phyloP scores from a whole-genome alignment of 768 basidiomycete genomes.

The Lanmaoa pseudosensibilis region DNA sequence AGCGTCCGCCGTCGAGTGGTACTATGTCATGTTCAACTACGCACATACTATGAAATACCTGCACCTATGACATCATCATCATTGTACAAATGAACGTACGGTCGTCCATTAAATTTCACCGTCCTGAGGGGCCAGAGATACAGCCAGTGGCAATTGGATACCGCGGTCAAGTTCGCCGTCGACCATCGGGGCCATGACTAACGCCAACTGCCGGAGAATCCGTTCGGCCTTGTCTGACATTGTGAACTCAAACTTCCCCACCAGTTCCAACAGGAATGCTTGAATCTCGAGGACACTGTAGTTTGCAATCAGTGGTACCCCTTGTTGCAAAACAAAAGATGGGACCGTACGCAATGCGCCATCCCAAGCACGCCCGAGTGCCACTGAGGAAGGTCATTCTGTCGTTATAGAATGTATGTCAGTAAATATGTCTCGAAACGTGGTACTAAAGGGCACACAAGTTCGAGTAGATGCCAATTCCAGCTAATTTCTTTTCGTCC shows the following conservation, averaged over 20 bases:
- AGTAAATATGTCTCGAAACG: neutral
- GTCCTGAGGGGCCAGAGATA: slow-evolving; percentile 13
- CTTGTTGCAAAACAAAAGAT: neutral
- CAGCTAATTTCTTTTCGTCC: slow-evolving; percentile 1
- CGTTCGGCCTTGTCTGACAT: slow-evolving; percentile 29
- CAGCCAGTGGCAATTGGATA: slow-evolving; percentile 29
- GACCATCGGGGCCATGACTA: slow-evolving; percentile 37
- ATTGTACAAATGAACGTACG: too few species aligned
- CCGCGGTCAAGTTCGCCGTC: slow-evolving; percentile 33
- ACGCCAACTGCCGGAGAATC: slow-evolving; percentile 29
- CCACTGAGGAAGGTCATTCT: slow-evolving; percentile 24
- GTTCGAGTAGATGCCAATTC: slow-evolving; percentile 17
- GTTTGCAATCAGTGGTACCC: neutral
- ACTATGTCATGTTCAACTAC: too few species aligned
- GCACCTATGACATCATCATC: too few species aligned
- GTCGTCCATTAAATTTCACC: neutral
- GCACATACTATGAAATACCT: too few species aligned
- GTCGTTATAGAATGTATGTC: neutral
- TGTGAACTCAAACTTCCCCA: slow-evolving; percentile 53
- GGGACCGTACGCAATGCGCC: slow-evolving; percentile 28
- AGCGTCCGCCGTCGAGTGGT: too few species aligned
- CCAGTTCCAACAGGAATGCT: slow-evolving; percentile 51
- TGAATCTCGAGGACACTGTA: slow-evolving; percentile 49
- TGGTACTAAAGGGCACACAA: neutral
- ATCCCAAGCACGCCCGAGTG: slow-evolving; percentile 23